Base-by-base conservation (phyloP, 2,329 filamentous ascomycete genomes). In the Ceratocystis lukuohia region DNA sequence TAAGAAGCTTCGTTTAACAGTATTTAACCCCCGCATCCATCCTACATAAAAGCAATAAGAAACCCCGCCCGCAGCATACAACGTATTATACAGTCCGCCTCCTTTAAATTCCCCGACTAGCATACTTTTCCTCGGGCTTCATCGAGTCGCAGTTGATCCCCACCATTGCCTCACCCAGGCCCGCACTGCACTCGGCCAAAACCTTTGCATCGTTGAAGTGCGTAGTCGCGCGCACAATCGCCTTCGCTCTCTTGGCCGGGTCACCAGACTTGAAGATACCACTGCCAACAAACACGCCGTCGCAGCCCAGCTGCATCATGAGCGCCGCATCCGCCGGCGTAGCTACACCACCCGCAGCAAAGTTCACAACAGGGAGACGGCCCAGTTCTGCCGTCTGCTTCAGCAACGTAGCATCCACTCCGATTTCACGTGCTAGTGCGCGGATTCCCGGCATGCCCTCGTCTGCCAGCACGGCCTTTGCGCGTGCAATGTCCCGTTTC, bases 211-310 rank as follows among this genome's bases (percentile, higher is more conserved):
- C 91, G 71, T 85, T 87, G 80, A 82, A 97, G 78, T 97, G 91
- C 6, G 93, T 96, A 0, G 91, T 91, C 30, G 94, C 94, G 74
- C 92, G 88, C 65, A 99, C 94, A 72, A 99, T 97, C 46, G 94
- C 94, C 80, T 87, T 90, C 15, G 94, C 94, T 68, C 94, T 82
- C 85, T 93, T 90, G 57, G 87, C 85, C 25, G 94, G 89, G 76
- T 97, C 88, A 20, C 93, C 93, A 4, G 86, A 90, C 84, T 97
- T 97, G 84, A 99, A 99, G 76, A 97, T 97, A 33, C 94, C 94
- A 67, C 86, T 91, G 33, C 94, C 94, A 45, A 99, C 94, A 74
- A 99, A 99, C 45, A 99, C 94, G 67, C 94, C 94, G 74, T 99
- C 94, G 74, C 94, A 97, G 68, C 94, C 94, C 70, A 99, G 80